A percentile compares a stretch with the other conserved stretches of the same genome.
Evolutionary conservation across 2,329 filamentous ascomycete genomes (phyloP).

Genomic region (Lachnellula arida): DNA sequence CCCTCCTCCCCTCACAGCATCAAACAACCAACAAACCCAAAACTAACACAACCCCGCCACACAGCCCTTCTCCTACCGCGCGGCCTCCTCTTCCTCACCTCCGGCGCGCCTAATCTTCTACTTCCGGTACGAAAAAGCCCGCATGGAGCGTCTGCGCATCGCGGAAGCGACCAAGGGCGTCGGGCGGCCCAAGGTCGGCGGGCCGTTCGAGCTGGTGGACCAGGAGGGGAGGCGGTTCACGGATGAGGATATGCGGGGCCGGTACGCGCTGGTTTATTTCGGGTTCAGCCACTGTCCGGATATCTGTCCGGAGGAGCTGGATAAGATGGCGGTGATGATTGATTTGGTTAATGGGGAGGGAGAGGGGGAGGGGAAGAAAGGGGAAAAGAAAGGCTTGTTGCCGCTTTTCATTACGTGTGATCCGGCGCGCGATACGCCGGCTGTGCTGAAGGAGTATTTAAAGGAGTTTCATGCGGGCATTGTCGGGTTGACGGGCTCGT

Average conservation of each 20-base stretch:
- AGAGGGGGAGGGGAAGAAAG: slow-evolving; percentile 38
- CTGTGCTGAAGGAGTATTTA: slow-evolving; percentile 80
- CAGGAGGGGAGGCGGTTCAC: slow-evolving; percentile 75
- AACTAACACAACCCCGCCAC: background rate
- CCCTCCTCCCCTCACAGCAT: too few species aligned
- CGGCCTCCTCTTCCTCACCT: slow-evolving; percentile 80
- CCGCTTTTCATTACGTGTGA: slow-evolving; percentile 90
- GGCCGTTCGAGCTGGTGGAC: slow-evolving; percentile 76
- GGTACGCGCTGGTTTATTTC: slow-evolving; percentile 89
- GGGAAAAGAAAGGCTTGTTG: background rate
- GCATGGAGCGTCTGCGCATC: slow-evolving; percentile 83
- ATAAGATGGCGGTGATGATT: slow-evolving; percentile 98
- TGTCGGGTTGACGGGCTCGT: slow-evolving; percentile 85
- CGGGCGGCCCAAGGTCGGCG: slow-evolving; percentile 88
- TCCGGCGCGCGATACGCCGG: slow-evolving; percentile 82
- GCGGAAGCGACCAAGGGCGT: slow-evolving; percentile 92
- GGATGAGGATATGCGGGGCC: slow-evolving; percentile 77
- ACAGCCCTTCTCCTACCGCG: slow-evolving; percentile 90
- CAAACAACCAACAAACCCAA: background rate
- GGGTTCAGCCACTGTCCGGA: slow-evolving; percentile 98
- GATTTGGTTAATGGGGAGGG: slow-evolving; percentile 54
- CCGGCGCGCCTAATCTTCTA: slow-evolving; percentile 77
- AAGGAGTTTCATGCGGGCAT: slow-evolving; percentile 85
- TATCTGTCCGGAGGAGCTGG: slow-evolving; percentile 97
- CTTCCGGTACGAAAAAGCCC: slow-evolving; percentile 88